Evolutionary conservation across 1,139 yeast species (phyloP), one percentile per base, ranked within the genome.

Genomic region (Zygosaccharomyces pseudobailii): DNA sequence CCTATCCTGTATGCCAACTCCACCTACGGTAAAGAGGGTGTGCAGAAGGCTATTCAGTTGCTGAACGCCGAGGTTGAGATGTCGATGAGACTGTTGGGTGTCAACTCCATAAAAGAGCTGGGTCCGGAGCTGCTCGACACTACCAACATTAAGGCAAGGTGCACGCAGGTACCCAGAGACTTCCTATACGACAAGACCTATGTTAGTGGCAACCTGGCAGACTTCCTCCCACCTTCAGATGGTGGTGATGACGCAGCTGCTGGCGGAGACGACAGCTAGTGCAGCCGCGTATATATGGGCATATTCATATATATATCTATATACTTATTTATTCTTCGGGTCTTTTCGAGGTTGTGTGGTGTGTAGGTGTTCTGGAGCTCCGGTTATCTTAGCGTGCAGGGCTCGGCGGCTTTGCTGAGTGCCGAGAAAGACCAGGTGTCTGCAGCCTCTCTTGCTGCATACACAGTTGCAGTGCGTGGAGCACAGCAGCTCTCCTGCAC

Each of bases 11-110:
- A 83, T 57, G 86, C 89, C 8, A 79, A 82, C 76, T 75, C 84
- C 2, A 73, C 85, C 1, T 84, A 84, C 55, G 92, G 92, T 4
- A 86, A 80, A 49, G 82, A 75, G 6, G 97, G 97, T 51, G 96
- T 89, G 17, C 72, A 73, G 47, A 79, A 78, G 56, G 92, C 95
- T 6, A 82, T 86, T 55, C 89, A 84, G 58, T 70, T 88, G 42
- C 72, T 90, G 56, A 84, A 82, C 61, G 89, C 84, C 51, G 97
- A 90, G 64, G 67, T 90, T 65, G 80, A 78, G 53, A 86, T 88
- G 92, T 81, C 84, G 66, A 87, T 90, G 97, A 75, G 96, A 55
- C 72, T 89, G 43, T 70, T 90, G 43, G 97, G 97, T 37, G 95
- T 79, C 30, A 80, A 79, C 21, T 73, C 73, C 23, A 70, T 90